Percentiles rank a stretch among this genome's conserved stretches.
phyloP scores from a whole-genome alignment of 345 rosid genomes.

The Pugionium dolabratum region DNA sequence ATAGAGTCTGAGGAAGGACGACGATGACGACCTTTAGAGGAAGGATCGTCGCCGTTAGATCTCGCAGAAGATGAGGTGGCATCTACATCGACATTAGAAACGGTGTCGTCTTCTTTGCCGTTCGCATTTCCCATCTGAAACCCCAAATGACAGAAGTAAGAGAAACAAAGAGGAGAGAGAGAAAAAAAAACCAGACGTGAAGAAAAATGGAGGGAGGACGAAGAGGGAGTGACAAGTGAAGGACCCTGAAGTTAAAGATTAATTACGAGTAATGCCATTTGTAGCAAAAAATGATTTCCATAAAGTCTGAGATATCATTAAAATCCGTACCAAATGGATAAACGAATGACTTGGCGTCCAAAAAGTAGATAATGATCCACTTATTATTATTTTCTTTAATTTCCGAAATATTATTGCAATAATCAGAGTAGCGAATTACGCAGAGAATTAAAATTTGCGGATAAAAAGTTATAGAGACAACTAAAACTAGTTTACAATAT shows the following conservation, averaged over 20 bases:
- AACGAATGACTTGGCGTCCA: constrained; percentile 35
- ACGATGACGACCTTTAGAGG: constrained; percentile 31
- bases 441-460: too few relatives aligned
- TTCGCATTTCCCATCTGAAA: constrained; percentile 77
- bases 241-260: constrained; percentile 1
- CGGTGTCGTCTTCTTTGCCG: constrained; percentile 55
- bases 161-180: constrained; percentile 3
- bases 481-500: too few relatives aligned
- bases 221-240: constrained; percentile 41
- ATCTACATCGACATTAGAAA: constrained; percentile 26
- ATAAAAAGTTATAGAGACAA: too few relatives aligned
- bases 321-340: constrained; percentile 43
- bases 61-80: constrained; percentile 40
- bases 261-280: constrained; percentile 36
- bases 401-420: background rate
- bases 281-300: background rate
- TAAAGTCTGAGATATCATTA: constrained; percentile 16
- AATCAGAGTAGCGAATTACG: background rate
- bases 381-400: background rate
- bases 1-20: constrained; percentile 52
- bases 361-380: constrained; percentile 34
- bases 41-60: constrained; percentile 50
- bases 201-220: constrained; percentile 62
- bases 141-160: constrained; percentile 34
- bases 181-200: constrained; percentile 26